A percentile compares a stretch with the other conserved stretches of the same genome.
Evolutionary conservation across 805 yeast genomes (phyloP).

Genomic region (Monosporozyma unispora): DNA sequence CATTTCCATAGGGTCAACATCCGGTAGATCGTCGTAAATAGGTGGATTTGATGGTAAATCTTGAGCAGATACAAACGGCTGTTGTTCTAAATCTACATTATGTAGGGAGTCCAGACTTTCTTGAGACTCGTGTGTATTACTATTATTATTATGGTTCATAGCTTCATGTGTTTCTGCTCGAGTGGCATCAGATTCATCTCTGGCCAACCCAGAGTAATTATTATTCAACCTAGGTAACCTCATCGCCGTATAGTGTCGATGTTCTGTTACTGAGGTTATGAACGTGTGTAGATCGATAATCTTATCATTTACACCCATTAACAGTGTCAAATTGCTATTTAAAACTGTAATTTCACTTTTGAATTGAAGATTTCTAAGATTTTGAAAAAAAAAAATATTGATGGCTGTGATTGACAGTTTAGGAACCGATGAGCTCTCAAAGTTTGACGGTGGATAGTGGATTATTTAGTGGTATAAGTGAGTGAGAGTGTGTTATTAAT

Average conservation of each 20-base stretch:
- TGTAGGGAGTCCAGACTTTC: neutral
- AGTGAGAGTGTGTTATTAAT: too few relatives aligned
- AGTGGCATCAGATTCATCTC: conserved; percentile 1
- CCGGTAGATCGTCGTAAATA: neutral
- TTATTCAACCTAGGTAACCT: neutral
- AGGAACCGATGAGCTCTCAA: too few relatives aligned
- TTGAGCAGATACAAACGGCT: neutral
- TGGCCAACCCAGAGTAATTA: neutral
- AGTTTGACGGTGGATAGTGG: too few relatives aligned
- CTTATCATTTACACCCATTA: neutral
- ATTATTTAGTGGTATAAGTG: too few relatives aligned
- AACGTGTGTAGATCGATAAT: neutral
- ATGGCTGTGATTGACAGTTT: too few relatives aligned
- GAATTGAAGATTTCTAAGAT: neutral
- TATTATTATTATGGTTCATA: neutral
- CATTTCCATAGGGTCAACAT: neutral
- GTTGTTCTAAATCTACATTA: neutral
- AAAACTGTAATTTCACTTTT: neutral
- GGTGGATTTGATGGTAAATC: neutral
- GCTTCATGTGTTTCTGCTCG: neutral
- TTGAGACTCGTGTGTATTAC: neutral
- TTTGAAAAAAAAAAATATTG: neutral
- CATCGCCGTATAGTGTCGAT: neutral
- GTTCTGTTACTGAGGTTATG: neutral
- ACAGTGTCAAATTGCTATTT: neutral